phyloP scores from a whole-genome alignment of 129 eudicot genomes.

The Flaveria ramosissima region DNA sequence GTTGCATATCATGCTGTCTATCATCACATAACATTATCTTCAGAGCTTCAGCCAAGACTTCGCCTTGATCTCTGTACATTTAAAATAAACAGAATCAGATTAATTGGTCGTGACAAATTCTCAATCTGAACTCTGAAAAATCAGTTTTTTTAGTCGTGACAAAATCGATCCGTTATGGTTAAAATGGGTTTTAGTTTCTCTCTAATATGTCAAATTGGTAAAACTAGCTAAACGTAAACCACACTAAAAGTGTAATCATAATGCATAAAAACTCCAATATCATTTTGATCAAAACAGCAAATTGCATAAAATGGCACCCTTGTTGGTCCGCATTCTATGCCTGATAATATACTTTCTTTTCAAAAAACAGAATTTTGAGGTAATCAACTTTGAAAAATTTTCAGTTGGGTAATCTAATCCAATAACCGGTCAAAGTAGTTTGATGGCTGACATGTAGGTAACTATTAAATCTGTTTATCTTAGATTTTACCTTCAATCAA shows the following conservation, averaged over 20 bases:
- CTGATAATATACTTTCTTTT: not conserved
- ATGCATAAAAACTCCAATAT: conserved; percentile 8
- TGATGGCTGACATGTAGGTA: not conserved
- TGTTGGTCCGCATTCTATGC: too few species aligned
- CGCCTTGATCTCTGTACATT: conserved; percentile 76
- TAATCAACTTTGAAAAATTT: not conserved
- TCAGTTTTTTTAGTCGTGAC: not conserved
- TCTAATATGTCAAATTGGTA: conserved; percentile 10
- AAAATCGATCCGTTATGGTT: not conserved
- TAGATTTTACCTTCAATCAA: not conserved
- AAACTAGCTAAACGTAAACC: not conserved
- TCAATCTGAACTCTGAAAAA: not conserved
- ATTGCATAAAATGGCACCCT: too few species aligned
- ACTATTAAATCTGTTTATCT: not conserved
- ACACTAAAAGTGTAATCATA: not conserved
- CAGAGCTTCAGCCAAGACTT: conserved; percentile 80
- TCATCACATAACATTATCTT: conserved; percentile 93
- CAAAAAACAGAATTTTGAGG: not conserved
- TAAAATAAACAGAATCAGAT: not conserved
- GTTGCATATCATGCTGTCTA: conserved; percentile 94
- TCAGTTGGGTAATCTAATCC: not conserved
- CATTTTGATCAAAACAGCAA: too few species aligned
- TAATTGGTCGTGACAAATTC: not conserved
- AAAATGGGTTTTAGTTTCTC: conserved; percentile 1
- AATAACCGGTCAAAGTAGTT: not conserved